A percentile compares a stretch with the other conserved stretches of the same genome.
Evolutionary conservation across 441 rosid genomes (phyloP).

Genomic region (Rhodomyrtus psidioides): DNA sequence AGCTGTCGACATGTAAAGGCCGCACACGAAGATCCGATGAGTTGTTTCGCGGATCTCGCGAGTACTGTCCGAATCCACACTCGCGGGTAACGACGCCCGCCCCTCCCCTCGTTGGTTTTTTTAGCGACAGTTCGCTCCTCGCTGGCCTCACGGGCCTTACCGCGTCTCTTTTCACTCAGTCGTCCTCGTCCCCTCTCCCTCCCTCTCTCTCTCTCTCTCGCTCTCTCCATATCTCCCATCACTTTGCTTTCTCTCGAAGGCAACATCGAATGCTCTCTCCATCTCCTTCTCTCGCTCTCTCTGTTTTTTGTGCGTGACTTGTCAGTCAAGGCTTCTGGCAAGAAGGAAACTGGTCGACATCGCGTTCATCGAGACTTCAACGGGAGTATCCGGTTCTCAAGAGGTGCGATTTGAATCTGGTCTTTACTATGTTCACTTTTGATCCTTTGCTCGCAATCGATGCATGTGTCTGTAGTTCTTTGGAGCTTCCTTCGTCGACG

Average conservation of each 20-base stretch:
- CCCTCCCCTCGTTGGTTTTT: neutral
- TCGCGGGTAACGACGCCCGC: neutral
- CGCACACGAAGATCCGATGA: neutral
- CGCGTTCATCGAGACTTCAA: neutral
- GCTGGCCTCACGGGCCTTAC: neutral
- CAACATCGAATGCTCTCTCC: constrained; percentile 13
- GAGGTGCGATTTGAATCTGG: neutral
- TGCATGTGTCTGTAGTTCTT: neutral
- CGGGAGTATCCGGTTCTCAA: neutral
- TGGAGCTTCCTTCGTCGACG: neutral
- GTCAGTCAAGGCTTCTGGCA: constrained; percentile 1
- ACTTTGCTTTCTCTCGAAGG: constrained; percentile 48
- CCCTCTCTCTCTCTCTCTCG: neutral
- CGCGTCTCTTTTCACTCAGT: neutral
- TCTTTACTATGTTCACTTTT: neutral
- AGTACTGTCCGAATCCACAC: neutral
- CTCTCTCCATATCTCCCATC: constrained; percentile 7
- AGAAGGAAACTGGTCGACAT: neutral
- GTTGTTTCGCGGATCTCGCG: neutral
- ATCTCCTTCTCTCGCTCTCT: neutral
- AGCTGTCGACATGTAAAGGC: neutral
- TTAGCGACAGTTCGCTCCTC: neutral
- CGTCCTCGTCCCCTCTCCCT: neutral
- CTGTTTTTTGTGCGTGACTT: neutral
- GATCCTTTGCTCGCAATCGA: neutral